These are phyloP conservation scores for Phytophthora pini DNA, from an alignment of 352 stramenopile species.

Conservation along the genomic window DNA sequence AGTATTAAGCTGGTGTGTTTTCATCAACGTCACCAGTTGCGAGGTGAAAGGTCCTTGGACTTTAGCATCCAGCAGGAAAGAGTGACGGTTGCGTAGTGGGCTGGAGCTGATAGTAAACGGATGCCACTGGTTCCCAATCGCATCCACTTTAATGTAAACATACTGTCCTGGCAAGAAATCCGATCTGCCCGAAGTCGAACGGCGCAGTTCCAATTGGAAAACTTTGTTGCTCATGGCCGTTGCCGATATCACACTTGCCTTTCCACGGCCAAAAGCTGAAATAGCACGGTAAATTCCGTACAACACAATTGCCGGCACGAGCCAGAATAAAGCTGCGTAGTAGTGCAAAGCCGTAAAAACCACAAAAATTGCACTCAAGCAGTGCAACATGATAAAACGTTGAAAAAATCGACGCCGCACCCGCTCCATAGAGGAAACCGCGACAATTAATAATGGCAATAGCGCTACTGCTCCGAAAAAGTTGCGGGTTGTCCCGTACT, in stretches of 20 bases:
- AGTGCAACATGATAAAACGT: slow-evolving; percentile 62
- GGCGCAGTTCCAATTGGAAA: slow-evolving; percentile 66
- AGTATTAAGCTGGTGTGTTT: slow-evolving; percentile 42
- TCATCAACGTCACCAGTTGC: slow-evolving; percentile 53
- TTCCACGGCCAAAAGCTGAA: slow-evolving; percentile 50
- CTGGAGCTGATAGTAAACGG: slow-evolving; percentile 79
- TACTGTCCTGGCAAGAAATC: slow-evolving; percentile 69
- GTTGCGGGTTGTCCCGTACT: slow-evolving; percentile 67
- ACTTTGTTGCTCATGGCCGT: slow-evolving; percentile 50
- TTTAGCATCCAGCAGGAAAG: slow-evolving; percentile 65
- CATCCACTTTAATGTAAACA: slow-evolving; percentile 74
- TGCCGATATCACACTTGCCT: slow-evolving; percentile 49
- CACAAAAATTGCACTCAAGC: slow-evolving; percentile 56
- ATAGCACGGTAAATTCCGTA: slow-evolving; percentile 71
- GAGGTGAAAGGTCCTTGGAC: slow-evolving; percentile 70
- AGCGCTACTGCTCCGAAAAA: slow-evolving; percentile 69
- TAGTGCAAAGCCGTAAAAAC: slow-evolving; percentile 68
- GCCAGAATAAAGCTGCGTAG: slow-evolving; percentile 68
- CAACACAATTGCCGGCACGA: slow-evolving; percentile 54
- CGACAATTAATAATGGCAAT: slow-evolving; percentile 45
- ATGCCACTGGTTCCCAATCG: slow-evolving; percentile 72
- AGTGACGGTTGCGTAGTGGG: slow-evolving; percentile 46
- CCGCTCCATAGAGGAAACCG: slow-evolving; percentile 52
- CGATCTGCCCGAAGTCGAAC: slow-evolving; percentile 18
- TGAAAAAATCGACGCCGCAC: slow-evolving; percentile 63